Evolutionary conservation across 106 monocot species (phyloP).

Genomic region (Narthecium ossifragum): DNA sequence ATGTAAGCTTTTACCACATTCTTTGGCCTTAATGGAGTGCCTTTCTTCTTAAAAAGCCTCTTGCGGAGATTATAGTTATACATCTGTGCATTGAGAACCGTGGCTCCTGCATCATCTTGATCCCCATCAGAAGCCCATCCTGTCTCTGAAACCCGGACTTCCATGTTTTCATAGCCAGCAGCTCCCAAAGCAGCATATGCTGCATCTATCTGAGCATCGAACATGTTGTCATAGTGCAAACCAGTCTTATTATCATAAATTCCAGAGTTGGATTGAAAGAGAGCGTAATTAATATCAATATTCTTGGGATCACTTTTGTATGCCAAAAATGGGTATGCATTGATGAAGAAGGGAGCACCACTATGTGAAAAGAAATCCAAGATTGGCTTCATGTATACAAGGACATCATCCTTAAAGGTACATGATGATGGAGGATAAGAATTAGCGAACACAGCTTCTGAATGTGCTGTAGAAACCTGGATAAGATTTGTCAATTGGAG

Average conservation of each 20-base stretch:
- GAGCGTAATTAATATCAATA: conserved; percentile 80
- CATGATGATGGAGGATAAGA: conserved; percentile 88
- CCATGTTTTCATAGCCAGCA: conserved; percentile 68
- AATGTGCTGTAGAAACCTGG: conserved; percentile 72
- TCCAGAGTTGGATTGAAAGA: conserved; percentile 63
- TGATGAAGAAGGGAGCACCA: conserved; percentile 62
- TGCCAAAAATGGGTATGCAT: conserved; percentile 86
- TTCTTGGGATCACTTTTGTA: conserved; percentile 76
- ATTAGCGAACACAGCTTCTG: conserved; percentile 64
- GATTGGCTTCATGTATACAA: conserved; percentile 62
- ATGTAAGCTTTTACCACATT: conserved; percentile 56
- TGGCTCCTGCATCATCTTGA: conserved; percentile 63
- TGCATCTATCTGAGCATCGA: conserved; percentile 87
- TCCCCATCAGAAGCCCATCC: conserved; percentile 89
- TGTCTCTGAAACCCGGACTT: conserved; percentile 74
- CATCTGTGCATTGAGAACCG: conserved; percentile 57
- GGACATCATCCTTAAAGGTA: conserved; percentile 40
- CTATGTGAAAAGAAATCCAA: conserved; percentile 56
- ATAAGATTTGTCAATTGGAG: conserved; percentile 50
- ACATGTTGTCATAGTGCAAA: conserved; percentile 94
- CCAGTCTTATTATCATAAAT: conserved; percentile 57
- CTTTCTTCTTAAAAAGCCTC: conserved; percentile 65
- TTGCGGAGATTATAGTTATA: conserved; percentile 86
- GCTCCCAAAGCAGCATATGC: conserved; percentile 70
- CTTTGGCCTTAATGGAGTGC: conserved; percentile 80